phyloP scores from a whole-genome alignment of 2,329 filamentous ascomycete species.

The Emmonsia crescens region DNA sequence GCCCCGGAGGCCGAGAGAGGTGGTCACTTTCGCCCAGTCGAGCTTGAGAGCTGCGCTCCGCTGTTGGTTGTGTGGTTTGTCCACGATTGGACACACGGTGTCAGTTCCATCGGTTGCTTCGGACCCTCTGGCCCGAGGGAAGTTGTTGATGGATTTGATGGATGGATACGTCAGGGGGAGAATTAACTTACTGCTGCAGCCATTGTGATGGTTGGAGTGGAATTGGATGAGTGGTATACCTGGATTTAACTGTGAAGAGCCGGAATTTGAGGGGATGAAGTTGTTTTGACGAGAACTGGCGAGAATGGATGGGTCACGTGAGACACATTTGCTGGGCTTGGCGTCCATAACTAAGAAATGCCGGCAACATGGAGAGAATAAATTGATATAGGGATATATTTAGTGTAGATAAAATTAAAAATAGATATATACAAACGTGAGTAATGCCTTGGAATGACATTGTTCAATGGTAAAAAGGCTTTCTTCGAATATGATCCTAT shows the following conservation, averaged over 20 bases:
- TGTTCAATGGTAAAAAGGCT: background rate
- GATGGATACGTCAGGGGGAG: background rate
- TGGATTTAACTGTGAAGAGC: slow-evolving; percentile 4
- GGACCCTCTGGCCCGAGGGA: background rate
- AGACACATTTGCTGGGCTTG: slow-evolving; percentile 8
- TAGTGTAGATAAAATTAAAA: background rate
- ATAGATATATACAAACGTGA: background rate
- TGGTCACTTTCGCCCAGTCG: slow-evolving; percentile 94
- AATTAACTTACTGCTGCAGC: slow-evolving; percentile 27
- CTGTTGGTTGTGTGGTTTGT: slow-evolving; percentile 37
- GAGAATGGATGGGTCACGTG: slow-evolving; percentile 8
- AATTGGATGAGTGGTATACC: slow-evolving; percentile 9
- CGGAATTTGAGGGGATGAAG: slow-evolving; percentile 8
- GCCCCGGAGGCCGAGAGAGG: slow-evolving; percentile 90
- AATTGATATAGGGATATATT: background rate
- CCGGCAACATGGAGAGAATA: background rate
- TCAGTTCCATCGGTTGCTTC: slow-evolving; percentile 1
- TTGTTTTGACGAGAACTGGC: slow-evolving; percentile 4
- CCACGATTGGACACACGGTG: background rate
- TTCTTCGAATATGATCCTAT: no score
- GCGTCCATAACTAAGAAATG: slow-evolving; percentile 3
- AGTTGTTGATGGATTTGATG: slow-evolving; percentile 13
- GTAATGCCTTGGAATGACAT: background rate
- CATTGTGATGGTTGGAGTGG: slow-evolving; percentile 30
- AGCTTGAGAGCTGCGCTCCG: slow-evolving; percentile 97